Percentiles rank a stretch among this genome's conserved stretches.
Conservation (phyloP, 352 stramenopile species). For the Pythium volutum region DNA sequence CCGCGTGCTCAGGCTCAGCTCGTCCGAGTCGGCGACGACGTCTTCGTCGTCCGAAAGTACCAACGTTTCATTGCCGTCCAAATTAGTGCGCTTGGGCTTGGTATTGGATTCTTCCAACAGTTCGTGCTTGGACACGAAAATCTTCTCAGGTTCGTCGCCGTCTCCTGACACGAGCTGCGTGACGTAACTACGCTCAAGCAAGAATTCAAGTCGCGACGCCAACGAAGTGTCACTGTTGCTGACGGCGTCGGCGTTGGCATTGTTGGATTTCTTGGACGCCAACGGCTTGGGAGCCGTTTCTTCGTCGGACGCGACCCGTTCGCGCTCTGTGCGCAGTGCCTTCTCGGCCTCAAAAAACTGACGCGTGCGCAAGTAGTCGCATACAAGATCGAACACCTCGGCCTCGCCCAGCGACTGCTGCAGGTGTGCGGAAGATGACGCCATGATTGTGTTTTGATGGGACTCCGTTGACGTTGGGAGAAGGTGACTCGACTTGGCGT, state of each 20-base stretch:
- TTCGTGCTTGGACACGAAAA: conserved; percentile 74
- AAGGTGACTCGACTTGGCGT: background rate
- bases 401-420: conserved; percentile 81
- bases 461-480: background rate
- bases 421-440: conserved; percentile 54
- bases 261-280: conserved; percentile 1
- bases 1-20: conserved; percentile 69
- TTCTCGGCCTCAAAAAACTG: conserved; percentile 85
- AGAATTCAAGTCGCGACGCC: conserved; percentile 66
- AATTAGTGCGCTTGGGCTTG: conserved; percentile 47
- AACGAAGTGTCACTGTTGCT: conserved; percentile 30
- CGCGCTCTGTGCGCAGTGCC: conserved; percentile 67
- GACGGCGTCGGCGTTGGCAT: conserved; percentile 36
- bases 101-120: conserved; percentile 12
- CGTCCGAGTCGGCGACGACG: conserved; percentile 30
- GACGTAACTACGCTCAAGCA: conserved; percentile 84
- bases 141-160: conserved; percentile 66
- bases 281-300: background rate
- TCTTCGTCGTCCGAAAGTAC: conserved; percentile 31
- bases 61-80: conserved; percentile 70
- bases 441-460: conserved; percentile 6
- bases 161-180: conserved; percentile 76
- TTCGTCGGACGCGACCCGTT: conserved; percentile 34
- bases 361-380: conserved; percentile 83
- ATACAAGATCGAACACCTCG: conserved; percentile 87